Conservation (phyloP, 2,329 filamentous ascomycete species). For the Cladosporium sp. region DNA sequence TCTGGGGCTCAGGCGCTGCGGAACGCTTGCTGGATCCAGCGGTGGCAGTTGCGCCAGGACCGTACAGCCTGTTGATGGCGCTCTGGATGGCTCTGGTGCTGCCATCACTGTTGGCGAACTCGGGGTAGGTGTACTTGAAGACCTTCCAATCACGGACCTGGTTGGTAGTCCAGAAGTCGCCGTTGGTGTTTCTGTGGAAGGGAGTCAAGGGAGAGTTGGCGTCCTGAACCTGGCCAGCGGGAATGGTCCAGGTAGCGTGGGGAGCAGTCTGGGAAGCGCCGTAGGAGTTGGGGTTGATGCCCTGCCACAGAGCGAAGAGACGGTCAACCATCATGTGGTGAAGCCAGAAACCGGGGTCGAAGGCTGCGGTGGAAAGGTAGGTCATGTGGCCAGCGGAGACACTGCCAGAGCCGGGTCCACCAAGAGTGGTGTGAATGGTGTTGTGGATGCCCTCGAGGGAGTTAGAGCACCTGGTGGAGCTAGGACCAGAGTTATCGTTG, state of each 20-base stretch:
- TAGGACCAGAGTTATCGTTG: slow-evolving; percentile 33
- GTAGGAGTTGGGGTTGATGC: slow-evolving; percentile 23
- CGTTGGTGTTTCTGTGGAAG: slow-evolving; percentile 61
- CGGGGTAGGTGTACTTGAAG: slow-evolving; percentile 76
- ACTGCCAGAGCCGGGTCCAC: slow-evolving; percentile 29
- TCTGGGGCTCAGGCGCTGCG: slow-evolving; percentile 20
- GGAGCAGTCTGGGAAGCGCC: slow-evolving; percentile 23
- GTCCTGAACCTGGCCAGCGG: slow-evolving; percentile 22
- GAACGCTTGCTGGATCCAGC: slow-evolving; percentile 35
- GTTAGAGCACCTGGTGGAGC: slow-evolving; percentile 34
- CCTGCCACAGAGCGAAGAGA: slow-evolving; percentile 39
- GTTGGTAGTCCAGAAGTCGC: slow-evolving; percentile 69
- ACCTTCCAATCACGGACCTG: slow-evolving; percentile 56
- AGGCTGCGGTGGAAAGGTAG: slow-evolving; percentile 34
- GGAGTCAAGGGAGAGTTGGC: slow-evolving; percentile 49
- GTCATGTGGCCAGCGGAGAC: slow-evolving; percentile 36
- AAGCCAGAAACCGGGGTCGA: slow-evolving; percentile 40
- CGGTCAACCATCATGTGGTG: slow-evolving; percentile 41
- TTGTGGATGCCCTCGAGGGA: slow-evolving; percentile 41
- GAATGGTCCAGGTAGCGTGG: slow-evolving; percentile 25
- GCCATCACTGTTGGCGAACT: slow-evolving; percentile 54
- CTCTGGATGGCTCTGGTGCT: slow-evolving; percentile 47
- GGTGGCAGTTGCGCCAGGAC: slow-evolving; percentile 40
- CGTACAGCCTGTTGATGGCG: slow-evolving; percentile 59
- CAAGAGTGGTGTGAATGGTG: slow-evolving; percentile 36